phyloP scores from a whole-genome alignment of 1,284 basidiomycete genomes.

The Hortiboletus rubellus region DNA sequence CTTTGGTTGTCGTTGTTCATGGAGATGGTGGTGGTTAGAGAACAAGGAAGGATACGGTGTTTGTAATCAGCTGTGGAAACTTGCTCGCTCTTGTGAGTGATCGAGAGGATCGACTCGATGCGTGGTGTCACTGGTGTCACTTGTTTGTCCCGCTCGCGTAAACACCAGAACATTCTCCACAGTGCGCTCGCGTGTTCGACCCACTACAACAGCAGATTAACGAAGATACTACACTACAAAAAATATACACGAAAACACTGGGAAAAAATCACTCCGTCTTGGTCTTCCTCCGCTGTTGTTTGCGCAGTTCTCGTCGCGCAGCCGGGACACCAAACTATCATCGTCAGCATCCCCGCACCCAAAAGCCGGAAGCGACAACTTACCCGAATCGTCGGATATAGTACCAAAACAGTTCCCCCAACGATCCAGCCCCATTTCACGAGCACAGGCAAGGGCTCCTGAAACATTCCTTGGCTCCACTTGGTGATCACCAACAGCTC shows the following conservation, averaged over 20 bases:
- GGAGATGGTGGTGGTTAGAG: slow-evolving; percentile 19
- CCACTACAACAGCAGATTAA: slow-evolving; percentile 1
- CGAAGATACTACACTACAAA: background rate
- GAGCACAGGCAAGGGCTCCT: slow-evolving; percentile 56
- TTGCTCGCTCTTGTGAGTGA: background rate
- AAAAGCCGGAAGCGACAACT: slow-evolving; percentile 15
- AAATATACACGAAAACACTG: background rate
- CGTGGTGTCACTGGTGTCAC: slow-evolving; percentile 7
- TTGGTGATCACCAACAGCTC: slow-evolving; percentile 74
- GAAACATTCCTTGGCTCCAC: slow-evolving; percentile 74
- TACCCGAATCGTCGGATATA: slow-evolving; percentile 71
- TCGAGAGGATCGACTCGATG: background rate
- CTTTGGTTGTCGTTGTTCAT: slow-evolving; percentile 27
- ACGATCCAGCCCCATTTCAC: slow-evolving; percentile 68
- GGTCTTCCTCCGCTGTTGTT: slow-evolving; percentile 38
- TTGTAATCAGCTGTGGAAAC: slow-evolving; percentile 13
- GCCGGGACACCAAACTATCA: slow-evolving; percentile 55
- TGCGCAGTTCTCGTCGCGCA: slow-evolving; percentile 48
- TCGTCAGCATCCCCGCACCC: slow-evolving; percentile 4
- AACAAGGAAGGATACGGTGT: slow-evolving; percentile 11
- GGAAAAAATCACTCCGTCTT: slow-evolving; percentile 31
- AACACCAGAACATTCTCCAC: slow-evolving; percentile 34
- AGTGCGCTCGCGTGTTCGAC: slow-evolving; percentile 13
- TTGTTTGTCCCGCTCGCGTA: slow-evolving; percentile 29
- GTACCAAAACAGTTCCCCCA: slow-evolving; percentile 54